Conservation (phyloP, 306 rosid species). For the Vigna trinervia region DNA sequence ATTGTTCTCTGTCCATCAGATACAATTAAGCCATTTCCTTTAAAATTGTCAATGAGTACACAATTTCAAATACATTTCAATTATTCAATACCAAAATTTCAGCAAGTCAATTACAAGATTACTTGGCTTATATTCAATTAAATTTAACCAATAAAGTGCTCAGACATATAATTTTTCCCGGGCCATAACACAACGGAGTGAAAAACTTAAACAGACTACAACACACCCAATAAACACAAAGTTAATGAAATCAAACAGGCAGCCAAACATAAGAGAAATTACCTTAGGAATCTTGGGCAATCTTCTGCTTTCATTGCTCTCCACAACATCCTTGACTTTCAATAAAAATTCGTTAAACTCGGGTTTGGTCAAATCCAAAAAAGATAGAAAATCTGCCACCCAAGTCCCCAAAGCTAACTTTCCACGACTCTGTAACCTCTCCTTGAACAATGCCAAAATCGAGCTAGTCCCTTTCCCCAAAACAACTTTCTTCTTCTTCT, state of each 20-base stretch:
- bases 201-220: conserved; percentile 6
- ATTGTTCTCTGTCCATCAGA: neutral
- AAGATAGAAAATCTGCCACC: conserved; percentile 56
- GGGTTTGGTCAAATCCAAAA: conserved; percentile 63
- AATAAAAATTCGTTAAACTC: conserved; percentile 60
- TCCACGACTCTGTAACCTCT: conserved; percentile 57
- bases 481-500: conserved; percentile 84
- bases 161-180: conserved; percentile 18
- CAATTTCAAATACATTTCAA: neutral
- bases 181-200: conserved; percentile 4
- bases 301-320: conserved; percentile 92
- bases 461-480: conserved; percentile 80
- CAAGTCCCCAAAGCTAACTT: conserved; percentile 53
- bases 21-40: neutral
- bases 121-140: no score
- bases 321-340: conserved; percentile 80
- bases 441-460: conserved; percentile 70
- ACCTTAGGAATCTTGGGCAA: conserved; percentile 99
- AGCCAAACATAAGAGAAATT: conserved; percentile 23
- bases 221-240: conserved; percentile 13
- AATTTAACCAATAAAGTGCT: neutral
- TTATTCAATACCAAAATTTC: neutral
- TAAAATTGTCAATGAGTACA: neutral
- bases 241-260: conserved; percentile 3
- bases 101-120: no score